A percentile compares a stretch with the other conserved stretches of the same genome.
phyloP scores from a whole-genome alignment of 345 rosid genomes.

The Eucalyptus dawsonii region DNA sequence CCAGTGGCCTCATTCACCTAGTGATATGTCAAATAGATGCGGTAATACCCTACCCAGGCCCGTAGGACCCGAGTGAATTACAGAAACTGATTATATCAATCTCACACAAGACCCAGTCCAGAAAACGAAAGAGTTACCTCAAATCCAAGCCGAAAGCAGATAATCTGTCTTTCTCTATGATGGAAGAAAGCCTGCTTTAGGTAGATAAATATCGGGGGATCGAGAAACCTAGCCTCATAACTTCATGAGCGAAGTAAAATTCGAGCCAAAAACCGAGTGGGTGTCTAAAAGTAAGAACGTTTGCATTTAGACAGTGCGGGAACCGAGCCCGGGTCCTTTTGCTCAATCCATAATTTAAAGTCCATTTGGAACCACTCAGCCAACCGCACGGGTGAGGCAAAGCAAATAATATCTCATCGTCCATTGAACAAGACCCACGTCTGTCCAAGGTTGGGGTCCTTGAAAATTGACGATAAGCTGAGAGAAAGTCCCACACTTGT shows the following conservation, averaged over 20 bases:
- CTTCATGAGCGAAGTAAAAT: not conserved
- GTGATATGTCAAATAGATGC: not conserved
- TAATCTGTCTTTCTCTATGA: not conserved
- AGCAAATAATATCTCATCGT: not conserved
- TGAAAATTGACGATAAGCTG: not conserved
- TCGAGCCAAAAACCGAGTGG: not conserved
- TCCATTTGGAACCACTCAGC: not conserved
- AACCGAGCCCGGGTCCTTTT: not conserved
- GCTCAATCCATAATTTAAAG: not conserved
- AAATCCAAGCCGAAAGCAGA: not conserved
- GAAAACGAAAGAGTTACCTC: not conserved
- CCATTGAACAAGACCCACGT: not conserved
- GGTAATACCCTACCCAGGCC: not conserved
- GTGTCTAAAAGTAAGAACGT: not conserved
- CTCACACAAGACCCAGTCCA: not conserved
- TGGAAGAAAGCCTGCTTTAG: not conserved
- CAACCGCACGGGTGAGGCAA: not conserved
- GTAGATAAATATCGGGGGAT: not conserved
- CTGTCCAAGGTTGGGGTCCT: not conserved
- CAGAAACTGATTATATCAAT: not conserved
- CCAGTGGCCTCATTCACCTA: not conserved
- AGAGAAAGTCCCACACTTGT: not conserved
- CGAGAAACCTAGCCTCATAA: not conserved
- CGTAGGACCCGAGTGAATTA: not conserved
- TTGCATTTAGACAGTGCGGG: not conserved